Base-by-base conservation (phyloP, 305 asterid genomes). In the Fraxinus paxiana region DNA sequence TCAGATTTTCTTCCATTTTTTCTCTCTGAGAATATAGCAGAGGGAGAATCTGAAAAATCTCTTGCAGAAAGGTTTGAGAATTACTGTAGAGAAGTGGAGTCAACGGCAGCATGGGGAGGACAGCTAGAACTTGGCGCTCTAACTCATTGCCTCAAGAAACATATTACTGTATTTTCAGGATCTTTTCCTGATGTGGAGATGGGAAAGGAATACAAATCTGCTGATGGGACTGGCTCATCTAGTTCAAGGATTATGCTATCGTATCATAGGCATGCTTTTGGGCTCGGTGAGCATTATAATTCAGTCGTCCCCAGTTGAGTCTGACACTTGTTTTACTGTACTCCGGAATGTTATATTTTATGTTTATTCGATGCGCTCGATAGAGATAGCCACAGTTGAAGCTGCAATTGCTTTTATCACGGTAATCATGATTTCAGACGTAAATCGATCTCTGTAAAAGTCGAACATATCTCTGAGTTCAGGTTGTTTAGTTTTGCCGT, bases 81-180 rank as follows among this genome's bases (percentile, higher is more conserved):
- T 76, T 91, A 95, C 86, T 95, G 98, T 82, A 83, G 80, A 82
- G 97, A 95, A 81, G 87, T 96, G 43, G 98, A 94, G 82, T 91
- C 93, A 10, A 94, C 97, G 0, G 97, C 99, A 5, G 95, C 94
- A 2, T 96, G 99, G 99, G 99, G 98, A 5, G 99, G 99, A 63
- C 99, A 96, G 78, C 83, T 96, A 76, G 99, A 96, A 86, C 96
- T 96, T 5, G 97, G 92, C 81, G 99, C 98, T 71, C 84, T 95
- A 72, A 90, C 97, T 72, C 98, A 94, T 82, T 87, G 97, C 89
- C 85, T 96, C 83, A 94, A 91, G 94, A 91, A 91, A 84, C 97
- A 90, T 75, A 89, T 96, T 75, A 82, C 85, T 90, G 82, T 96
- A 78, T 92, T 82, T 83, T 96, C 98, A 10, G 99, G 98, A 6